These are phyloP conservation scores for Rhizopogon rudus DNA, from an alignment of 768 basidiomycete species.

Conservation along the genomic window DNA sequence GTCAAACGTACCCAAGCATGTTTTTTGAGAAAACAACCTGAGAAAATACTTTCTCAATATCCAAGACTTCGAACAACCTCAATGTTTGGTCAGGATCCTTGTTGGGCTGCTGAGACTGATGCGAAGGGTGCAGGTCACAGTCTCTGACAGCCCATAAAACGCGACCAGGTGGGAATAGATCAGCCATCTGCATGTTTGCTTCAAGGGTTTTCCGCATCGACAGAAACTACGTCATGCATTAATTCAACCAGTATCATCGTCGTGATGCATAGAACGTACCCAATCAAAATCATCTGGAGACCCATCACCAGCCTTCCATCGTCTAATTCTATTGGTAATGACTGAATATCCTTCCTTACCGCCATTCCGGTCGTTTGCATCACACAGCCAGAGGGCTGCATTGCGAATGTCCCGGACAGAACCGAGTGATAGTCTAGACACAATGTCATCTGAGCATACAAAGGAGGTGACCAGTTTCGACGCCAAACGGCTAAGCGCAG, in stretches of 20 bases:
- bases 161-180: constrained; percentile 72
- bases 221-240: constrained; percentile 48
- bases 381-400: constrained; percentile 76
- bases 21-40: constrained; percentile 79
- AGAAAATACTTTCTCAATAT: constrained; percentile 71
- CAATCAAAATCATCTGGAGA: constrained; percentile 43
- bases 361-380: constrained; percentile 46
- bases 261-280: constrained; percentile 32
- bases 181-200: constrained; percentile 73
- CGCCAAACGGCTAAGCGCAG: constrained; percentile 53
- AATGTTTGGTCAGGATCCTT: constrained; percentile 16
- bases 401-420: constrained; percentile 72
- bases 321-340: constrained; percentile 44
- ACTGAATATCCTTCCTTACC: constrained; percentile 33
- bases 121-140: constrained; percentile 58
- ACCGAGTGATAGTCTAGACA: constrained; percentile 73
- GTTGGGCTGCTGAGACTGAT: constrained; percentile 27
- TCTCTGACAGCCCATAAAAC: constrained; percentile 80
- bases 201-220: constrained; percentile 79
- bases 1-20: constrained; percentile 64
- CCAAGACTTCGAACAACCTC: constrained; percentile 71
- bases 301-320: constrained; percentile 60
- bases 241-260: constrained; percentile 47
- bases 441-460: constrained; percentile 78
- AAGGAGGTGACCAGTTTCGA: constrained; percentile 68